phyloP scores from a whole-genome alignment of 2,329 filamentous ascomycete species.

The Xylaria sp. region DNA sequence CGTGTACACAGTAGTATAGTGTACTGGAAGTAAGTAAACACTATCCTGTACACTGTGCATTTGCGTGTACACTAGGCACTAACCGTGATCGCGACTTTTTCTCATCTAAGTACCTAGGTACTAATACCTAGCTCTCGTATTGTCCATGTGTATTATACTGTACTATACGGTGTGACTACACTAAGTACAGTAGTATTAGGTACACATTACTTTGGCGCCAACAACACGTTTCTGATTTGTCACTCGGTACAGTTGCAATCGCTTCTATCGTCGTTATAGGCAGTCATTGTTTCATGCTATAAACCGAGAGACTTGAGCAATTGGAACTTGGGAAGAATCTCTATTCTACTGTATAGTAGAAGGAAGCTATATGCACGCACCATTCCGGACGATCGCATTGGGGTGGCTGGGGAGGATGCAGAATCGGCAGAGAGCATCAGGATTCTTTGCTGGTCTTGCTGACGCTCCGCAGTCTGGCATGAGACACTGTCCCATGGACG shows the following conservation, averaged over 20 bases:
- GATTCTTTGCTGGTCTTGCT: slow-evolving; percentile 17
- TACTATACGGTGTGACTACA: too few species aligned
- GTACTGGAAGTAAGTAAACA: neutral
- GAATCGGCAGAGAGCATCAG: slow-evolving; percentile 1
- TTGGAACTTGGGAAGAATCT: neutral
- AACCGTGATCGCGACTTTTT: neutral
- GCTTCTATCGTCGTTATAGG: slow-evolving; percentile 9
- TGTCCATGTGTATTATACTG: slow-evolving; percentile 11
- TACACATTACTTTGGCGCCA: slow-evolving; percentile 28
- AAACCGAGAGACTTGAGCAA: neutral
- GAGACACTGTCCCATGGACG: slow-evolving; percentile 29
- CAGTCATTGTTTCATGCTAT: neutral
- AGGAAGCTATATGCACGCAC: slow-evolving; percentile 10
- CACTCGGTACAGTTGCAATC: slow-evolving; percentile 12
- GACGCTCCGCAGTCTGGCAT: slow-evolving; percentile 19
- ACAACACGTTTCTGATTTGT: slow-evolving; percentile 6
- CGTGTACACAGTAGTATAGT: too few species aligned
- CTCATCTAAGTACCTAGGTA: neutral
- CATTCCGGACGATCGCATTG: neutral
- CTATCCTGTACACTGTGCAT: too few species aligned
- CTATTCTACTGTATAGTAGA: slow-evolving; percentile 2
- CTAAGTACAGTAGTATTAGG: too few species aligned
- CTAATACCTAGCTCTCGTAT: neutral
- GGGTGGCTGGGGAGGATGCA: slow-evolving; percentile 23
- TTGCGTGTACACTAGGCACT: neutral